Evolutionary conservation across 345 rosid species (phyloP).

Genomic region (Pseudoturritis turrita): DNA sequence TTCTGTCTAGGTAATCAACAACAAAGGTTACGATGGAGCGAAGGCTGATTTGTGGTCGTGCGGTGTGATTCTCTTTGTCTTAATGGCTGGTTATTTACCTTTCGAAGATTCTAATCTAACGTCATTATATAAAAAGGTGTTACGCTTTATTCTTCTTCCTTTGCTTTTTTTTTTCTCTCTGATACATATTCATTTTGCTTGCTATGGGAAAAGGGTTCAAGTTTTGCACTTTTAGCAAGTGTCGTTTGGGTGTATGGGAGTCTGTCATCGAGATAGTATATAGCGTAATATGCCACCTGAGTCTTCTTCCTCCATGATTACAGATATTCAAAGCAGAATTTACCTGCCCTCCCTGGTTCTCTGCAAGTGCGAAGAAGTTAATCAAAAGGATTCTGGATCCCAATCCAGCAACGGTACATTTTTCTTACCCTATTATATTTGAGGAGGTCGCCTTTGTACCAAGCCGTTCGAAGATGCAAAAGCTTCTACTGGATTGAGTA

Average conservation of each 20-base stretch:
- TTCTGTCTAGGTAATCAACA: constrained; percentile 69
- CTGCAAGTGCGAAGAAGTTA: constrained; percentile 87
- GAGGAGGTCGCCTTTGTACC: neutral
- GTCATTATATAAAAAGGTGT: constrained; percentile 79
- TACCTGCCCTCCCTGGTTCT: constrained; percentile 93
- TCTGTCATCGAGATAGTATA: neutral
- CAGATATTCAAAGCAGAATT: constrained; percentile 95
- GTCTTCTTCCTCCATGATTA: constrained; percentile 16
- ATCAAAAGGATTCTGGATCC: constrained; percentile 92
- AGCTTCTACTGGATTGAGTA: neutral
- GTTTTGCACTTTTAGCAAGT: neutral
- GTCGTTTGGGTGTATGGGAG: neutral
- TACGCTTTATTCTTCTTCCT: neutral
- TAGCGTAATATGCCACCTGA: neutral
- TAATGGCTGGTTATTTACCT: constrained; percentile 98
- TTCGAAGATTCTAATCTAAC: constrained; percentile 88
- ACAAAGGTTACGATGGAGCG: constrained; percentile 97
- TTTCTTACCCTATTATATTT: neutral
- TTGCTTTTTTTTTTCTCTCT: neutral
- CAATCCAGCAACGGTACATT: constrained; percentile 69
- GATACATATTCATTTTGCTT: neutral
- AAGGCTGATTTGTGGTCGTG: constrained; percentile 99
- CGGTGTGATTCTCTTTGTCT: constrained; percentile 92
- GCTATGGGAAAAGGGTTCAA: neutral
- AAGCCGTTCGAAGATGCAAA: neutral